Base-by-base conservation (phyloP, 129 eudicot genomes). In the Saposhnikovia divaricata region DNA sequence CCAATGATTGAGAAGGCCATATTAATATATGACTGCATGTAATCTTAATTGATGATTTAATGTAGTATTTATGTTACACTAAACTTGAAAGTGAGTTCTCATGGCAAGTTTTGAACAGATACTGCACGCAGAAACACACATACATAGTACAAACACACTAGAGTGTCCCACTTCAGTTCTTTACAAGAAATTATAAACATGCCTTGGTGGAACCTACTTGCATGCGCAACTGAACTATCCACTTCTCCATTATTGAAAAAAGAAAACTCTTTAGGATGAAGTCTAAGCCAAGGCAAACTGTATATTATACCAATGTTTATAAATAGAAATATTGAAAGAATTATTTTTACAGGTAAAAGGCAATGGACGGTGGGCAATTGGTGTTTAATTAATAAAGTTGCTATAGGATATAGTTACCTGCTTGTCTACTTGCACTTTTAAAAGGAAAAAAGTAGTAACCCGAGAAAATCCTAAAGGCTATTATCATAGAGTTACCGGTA, bases 401-500 rank as follows among this genome's bases (percentile, higher is more conserved):
- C 27, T 73, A 23, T 73, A 43, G 21, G 45, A 40, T 39, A 15
- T 37, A 71, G 69, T 61, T 9, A 10, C 69, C 69, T 61, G 28
- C 69, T 16, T 71, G 43, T 12, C 51, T 39, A 16, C 37, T 73
- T 21, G 37, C 34, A 73, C 21, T 11, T 23, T 73, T 10, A 3
- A 11, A 40, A 4, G 47, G 34, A 10, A 43, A 42, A 40, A 6
- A 7, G 5, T 23, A 7, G 5, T 23, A 72, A 72, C 37, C 50
- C n/a, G 31, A 14, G 48, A 40, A n/a, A n/a, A n/a, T 40, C 34
- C 48, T 43, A 43, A 73, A 73, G 47, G 28, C 9, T 72, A 47
- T 77, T 92, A 91, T 76, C n/a, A 21, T 37, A 95, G 84, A 66
- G 83, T 84, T 70, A 92, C 70, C 0, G 97, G 98, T 82, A 96